These are phyloP conservation scores for Filobasidium uniguttulatum DNA, from an alignment of 1,284 basidiomycete species.

Conservation along the genomic window DNA sequence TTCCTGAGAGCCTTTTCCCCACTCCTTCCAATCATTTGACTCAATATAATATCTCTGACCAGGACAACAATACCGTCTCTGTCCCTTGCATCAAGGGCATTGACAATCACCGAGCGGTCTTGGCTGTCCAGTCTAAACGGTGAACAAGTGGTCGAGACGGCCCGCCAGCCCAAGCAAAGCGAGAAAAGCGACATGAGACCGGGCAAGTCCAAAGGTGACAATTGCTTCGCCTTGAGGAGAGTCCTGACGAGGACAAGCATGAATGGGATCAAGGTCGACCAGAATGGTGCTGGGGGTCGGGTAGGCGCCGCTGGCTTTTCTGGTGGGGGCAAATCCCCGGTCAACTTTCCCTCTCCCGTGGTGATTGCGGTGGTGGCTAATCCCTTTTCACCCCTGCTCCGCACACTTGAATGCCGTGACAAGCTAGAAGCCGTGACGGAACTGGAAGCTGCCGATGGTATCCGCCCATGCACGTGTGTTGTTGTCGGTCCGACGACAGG, in stretches of 20 bases:
- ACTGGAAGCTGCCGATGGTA: not conserved
- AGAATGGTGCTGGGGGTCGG: too few relatives aligned
- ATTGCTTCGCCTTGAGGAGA: slow-evolving; percentile 7
- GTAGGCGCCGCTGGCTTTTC: too few relatives aligned
- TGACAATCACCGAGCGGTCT: not conserved
- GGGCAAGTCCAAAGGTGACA: slow-evolving; percentile 8
- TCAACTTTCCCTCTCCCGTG: not conserved
- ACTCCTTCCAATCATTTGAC: slow-evolving; percentile 11
- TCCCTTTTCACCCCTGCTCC: not conserved
- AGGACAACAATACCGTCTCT: slow-evolving; percentile 5
- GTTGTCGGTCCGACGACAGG: not conserved
- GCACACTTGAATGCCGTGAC: not conserved
- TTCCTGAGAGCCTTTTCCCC: slow-evolving; percentile 10
- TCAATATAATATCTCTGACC: slow-evolving; percentile 7
- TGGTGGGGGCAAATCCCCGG: not conserved
- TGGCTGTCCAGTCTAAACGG: not conserved
- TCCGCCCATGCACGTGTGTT: too few relatives aligned
- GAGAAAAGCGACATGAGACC: slow-evolving; percentile 6
- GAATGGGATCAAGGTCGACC: slow-evolving; percentile 8
- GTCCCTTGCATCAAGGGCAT: slow-evolving; percentile 4
- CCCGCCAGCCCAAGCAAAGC: slow-evolving; percentile 8
- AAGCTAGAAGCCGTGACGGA: not conserved
- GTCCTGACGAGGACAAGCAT: slow-evolving; percentile 8
- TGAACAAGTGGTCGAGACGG: not conserved
- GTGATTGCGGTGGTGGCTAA: not conserved